phyloP scores from a whole-genome alignment of 768 basidiomycete species.

The Plicaturopsis crispa region DNA sequence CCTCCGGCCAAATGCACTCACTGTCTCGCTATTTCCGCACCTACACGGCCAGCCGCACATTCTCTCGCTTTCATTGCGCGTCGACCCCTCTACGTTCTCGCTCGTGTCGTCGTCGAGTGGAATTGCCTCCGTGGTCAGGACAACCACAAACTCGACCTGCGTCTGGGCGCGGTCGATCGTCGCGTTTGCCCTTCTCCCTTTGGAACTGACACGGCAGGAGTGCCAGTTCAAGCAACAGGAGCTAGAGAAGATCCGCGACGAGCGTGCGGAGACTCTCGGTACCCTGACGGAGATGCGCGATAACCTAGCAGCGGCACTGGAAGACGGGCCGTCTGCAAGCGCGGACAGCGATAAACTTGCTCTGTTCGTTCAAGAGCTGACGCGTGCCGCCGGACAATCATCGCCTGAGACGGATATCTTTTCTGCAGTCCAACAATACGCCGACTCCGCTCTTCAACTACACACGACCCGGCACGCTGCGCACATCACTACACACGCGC shows the following conservation, averaged over 20 bases:
- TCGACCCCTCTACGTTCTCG: constrained; percentile 9
- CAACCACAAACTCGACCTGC: constrained; percentile 8
- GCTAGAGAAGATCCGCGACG: constrained; percentile 58
- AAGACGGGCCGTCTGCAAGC: constrained; percentile 4
- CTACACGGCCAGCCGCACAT: constrained; percentile 26
- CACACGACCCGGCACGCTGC: constrained; percentile 20
- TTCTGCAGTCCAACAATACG: constrained; percentile 16
- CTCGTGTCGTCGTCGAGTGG: constrained; percentile 4
- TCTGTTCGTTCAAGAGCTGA: constrained; percentile 12
- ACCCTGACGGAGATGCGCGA: constrained; percentile 48
- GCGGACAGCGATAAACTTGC: constrained; percentile 7
- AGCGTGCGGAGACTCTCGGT: constrained; percentile 63
- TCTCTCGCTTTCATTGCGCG: constrained; percentile 10
- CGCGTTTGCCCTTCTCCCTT: constrained; percentile 37
- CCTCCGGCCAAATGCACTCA: constrained; percentile 42
- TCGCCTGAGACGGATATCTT: constrained; percentile 4
- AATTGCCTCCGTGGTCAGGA: constrained; percentile 12
- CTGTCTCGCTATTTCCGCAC: constrained; percentile 63
- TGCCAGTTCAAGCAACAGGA: constrained; percentile 50
- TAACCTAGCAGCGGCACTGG: constrained; percentile 27
- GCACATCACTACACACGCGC: constrained; percentile 25
- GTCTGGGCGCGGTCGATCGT: constrained; percentile 13
- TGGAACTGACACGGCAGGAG: constrained; percentile 61
- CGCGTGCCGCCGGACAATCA: not conserved
- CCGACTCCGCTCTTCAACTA: constrained; percentile 18